Conservation (phyloP, 2,329 filamentous ascomycete genomes). For the Cladosporium cucumerinum region DNA sequence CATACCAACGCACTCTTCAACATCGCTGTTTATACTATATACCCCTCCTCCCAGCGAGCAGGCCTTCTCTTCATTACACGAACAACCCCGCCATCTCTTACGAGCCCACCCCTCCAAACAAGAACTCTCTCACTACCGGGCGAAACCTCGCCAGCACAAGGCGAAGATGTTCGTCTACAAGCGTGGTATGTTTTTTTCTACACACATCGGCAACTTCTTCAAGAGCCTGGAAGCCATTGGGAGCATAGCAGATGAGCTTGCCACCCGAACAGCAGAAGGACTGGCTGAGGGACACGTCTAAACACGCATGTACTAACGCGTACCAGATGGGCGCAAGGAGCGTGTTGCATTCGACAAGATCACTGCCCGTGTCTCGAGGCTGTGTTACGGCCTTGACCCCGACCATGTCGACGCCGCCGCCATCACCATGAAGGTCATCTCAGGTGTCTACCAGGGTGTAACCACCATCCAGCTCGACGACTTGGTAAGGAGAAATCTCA, state of each 20-base stretch:
- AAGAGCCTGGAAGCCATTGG: constrained; percentile 2
- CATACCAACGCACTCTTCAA: constrained; percentile 11
- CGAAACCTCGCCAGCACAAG: constrained; percentile 20
- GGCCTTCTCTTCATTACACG: not conserved
- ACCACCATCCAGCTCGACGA: constrained; percentile 96
- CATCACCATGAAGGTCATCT: constrained; percentile 99
- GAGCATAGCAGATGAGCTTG: not conserved
- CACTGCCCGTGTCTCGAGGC: constrained; percentile 92
- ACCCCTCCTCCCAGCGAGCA: not conserved
- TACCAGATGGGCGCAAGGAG: constrained; percentile 93
- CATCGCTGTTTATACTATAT: not conserved
- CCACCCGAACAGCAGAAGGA: not conserved
- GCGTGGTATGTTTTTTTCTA: constrained; percentile 48
- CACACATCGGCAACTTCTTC: not conserved
- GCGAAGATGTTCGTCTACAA: constrained; percentile 61
- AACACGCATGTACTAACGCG: not conserved
- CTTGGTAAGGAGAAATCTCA: constrained; percentile 62
- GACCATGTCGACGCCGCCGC: constrained; percentile 96
- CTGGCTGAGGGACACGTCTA: not conserved
- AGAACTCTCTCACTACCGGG: constrained; percentile 7
- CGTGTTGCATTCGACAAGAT: constrained; percentile 99
- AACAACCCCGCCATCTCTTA: constrained; percentile 2
- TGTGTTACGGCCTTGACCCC: constrained; percentile 95
- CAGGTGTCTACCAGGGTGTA: constrained; percentile 97
- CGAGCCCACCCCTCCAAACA: constrained; percentile 6